phyloP scores from a whole-genome alignment of 371 early-diverging fungal species.

The Mucor mucedo region DNA sequence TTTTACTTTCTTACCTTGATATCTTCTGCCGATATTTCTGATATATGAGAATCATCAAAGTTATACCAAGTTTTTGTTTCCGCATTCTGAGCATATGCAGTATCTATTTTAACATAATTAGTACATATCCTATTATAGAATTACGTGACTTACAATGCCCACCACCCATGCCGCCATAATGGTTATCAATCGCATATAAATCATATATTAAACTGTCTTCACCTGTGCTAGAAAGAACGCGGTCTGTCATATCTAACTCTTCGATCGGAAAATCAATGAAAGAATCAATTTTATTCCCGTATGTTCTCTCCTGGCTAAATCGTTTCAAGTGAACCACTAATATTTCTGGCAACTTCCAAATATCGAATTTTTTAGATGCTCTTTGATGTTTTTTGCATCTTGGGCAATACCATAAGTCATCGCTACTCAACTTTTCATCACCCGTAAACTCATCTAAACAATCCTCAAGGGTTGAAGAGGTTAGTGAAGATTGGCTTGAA shows the following conservation, averaged over 20 bases:
- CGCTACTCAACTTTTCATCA: constrained; percentile 63
- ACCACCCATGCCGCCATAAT: constrained; percentile 89
- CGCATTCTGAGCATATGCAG: constrained; percentile 84
- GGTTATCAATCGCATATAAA: constrained; percentile 88
- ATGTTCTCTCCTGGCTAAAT: constrained; percentile 65
- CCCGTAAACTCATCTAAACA: constrained; percentile 68
- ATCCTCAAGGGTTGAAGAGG: constrained; percentile 44
- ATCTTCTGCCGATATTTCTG: constrained; percentile 51
- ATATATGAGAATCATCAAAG: constrained; percentile 87
- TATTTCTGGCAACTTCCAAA: constrained; percentile 61
- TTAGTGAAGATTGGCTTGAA: not conserved
- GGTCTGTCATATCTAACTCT: constrained; percentile 43
- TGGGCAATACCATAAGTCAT: constrained; percentile 73
- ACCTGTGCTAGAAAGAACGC: constrained; percentile 21
- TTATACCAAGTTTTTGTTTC: constrained; percentile 77
- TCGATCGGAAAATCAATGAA: constrained; percentile 67
- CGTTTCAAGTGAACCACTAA: constrained; percentile 72
- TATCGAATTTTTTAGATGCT: constrained; percentile 60
- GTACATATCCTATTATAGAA: not conserved
- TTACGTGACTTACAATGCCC: constrained; percentile 78
- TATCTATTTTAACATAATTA: constrained; percentile 58
- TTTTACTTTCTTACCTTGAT: constrained; percentile 49
- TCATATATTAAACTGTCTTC: constrained; percentile 70
- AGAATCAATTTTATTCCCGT: constrained; percentile 64
- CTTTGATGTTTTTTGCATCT: constrained; percentile 60